Percentiles rank a stretch among this genome's conserved stretches.
These are phyloP conservation scores for Thraustochytrium striatum DNA, from an alignment of 352 stramenopile species.

Conservation along the genomic window DNA sequence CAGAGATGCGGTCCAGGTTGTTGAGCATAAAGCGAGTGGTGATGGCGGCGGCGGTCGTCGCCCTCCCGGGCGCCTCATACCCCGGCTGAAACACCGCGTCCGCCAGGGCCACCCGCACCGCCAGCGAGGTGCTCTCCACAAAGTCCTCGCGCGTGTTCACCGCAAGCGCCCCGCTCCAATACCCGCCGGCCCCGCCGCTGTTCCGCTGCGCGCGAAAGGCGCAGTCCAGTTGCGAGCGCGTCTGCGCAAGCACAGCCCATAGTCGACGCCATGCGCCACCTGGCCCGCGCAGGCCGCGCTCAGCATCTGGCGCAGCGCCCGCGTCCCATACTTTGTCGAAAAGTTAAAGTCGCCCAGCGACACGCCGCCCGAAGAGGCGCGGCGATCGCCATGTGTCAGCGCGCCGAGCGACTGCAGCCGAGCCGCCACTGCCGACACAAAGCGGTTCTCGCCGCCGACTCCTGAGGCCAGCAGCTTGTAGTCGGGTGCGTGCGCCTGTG, in stretches of 20 bases:
- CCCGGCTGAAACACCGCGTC: no score
- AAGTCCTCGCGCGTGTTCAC: constrained; percentile 3
- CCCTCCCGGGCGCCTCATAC: not conserved
- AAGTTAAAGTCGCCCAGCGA: constrained; percentile 58
- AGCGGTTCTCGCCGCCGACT: constrained; percentile 67
- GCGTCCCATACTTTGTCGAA: constrained; percentile 52
- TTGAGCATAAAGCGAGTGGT: not conserved
- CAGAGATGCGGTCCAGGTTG: not conserved
- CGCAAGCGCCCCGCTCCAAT: not conserved
- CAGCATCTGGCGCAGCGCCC: constrained; percentile 52
- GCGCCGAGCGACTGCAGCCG: constrained; percentile 68
- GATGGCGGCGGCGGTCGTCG: not conserved
- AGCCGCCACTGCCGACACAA: constrained; percentile 67
- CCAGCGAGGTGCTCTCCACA: constrained; percentile 9
- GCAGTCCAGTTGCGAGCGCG: no score
- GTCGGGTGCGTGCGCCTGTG: constrained; percentile 60
- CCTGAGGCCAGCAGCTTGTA: constrained; percentile 71
- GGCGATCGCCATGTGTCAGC: constrained; percentile 69
- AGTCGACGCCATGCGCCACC: constrained; percentile 28
- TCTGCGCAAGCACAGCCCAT: no score
- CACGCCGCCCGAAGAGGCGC: constrained; percentile 62
- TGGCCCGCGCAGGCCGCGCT: constrained; percentile 13
- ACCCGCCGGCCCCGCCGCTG: not conserved
- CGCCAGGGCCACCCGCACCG: constrained; percentile 29
- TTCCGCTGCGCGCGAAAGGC: no score